These are phyloP conservation scores for Plasmodium adleri DNA, from an alignment of 169 alveolate genomes.

Conservation along the genomic window DNA sequence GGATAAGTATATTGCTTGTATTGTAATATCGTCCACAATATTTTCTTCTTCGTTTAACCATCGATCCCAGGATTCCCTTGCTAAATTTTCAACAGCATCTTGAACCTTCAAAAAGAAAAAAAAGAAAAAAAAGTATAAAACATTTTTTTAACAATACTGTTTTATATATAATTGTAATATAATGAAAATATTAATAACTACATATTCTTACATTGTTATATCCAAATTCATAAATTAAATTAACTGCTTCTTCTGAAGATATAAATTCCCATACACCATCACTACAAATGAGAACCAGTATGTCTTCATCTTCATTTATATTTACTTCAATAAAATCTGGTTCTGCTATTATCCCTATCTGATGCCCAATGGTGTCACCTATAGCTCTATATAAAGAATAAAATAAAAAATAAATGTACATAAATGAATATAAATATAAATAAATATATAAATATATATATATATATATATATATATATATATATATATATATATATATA, in stretches of 20 bases:
- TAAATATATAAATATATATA: too few relatives aligned
- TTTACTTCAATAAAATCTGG: conserved; percentile 59
- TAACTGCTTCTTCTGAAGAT: conserved; percentile 88
- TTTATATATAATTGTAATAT: too few relatives aligned
- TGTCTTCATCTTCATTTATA: conserved; percentile 78
- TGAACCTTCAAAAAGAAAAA: conserved; percentile 72
- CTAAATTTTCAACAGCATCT: conserved; percentile 87
- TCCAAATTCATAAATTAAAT: conserved; percentile 82
- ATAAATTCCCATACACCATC: conserved; percentile 92
- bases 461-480: too few relatives aligned
- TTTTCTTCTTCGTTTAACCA: conserved; percentile 91
- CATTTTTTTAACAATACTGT: too few relatives aligned
- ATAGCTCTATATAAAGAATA: conserved; percentile 72
- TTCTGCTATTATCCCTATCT: conserved; percentile 72
- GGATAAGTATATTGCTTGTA: conserved; percentile 80
- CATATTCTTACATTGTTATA: conserved; percentile 47
- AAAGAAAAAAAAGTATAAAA: background rate
- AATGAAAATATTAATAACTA: background rate
- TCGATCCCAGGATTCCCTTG: conserved; percentile 89
- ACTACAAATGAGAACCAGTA: conserved; percentile 85
- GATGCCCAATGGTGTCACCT: conserved; percentile 76
- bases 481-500: too few relatives aligned
- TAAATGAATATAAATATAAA: too few relatives aligned
- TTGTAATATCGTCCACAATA: conserved; percentile 91
- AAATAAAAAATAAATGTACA: too few relatives aligned